Conservation (phyloP, 2,329 filamentous ascomycete genomes). For the Neurospora sp. region DNA sequence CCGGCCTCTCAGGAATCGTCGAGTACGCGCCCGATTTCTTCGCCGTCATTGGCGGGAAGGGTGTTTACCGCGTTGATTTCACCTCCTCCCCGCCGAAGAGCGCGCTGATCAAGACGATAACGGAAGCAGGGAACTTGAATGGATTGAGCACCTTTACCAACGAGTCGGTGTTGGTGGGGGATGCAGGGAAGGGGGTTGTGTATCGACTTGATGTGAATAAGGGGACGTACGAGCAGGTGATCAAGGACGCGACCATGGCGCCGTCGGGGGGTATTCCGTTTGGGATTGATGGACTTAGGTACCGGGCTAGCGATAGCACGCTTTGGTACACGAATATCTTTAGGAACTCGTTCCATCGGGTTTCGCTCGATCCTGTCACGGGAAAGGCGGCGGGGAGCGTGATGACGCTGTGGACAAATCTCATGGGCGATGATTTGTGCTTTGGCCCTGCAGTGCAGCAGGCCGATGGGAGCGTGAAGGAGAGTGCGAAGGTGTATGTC, state of each 20-base stretch:
- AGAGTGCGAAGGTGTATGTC: conserved; percentile 22
- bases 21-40: conserved; percentile 22
- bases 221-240: conserved; percentile 17
- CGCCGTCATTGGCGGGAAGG: conserved; percentile 23
- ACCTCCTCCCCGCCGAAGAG: conserved; percentile 14
- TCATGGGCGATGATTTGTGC: conserved; percentile 25
- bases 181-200: conserved; percentile 22
- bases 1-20: conserved; percentile 22
- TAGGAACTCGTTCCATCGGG: conserved; percentile 25
- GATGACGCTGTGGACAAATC: conserved; percentile 22
- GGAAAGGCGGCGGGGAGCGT: conserved; percentile 20
- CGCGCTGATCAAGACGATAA: conserved; percentile 20
- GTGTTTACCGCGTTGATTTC: conserved; percentile 24
- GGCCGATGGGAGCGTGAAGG: too few species aligned
- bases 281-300: conserved; percentile 19
- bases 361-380: conserved; percentile 19
- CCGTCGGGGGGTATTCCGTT: conserved; percentile 23
- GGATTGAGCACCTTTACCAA: conserved; percentile 22
- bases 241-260: conserved; percentile 22
- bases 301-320: conserved; percentile 4
- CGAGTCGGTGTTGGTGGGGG: conserved; percentile 22
- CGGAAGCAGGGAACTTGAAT: conserved; percentile 23
- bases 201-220: conserved; percentile 20
- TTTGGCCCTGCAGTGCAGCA: conserved; percentile 14
- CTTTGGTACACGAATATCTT: conserved; percentile 28